Evolutionary conservation across 2,329 filamentous ascomycete genomes (phyloP).

Genomic region (Cercospora berteroae): DNA sequence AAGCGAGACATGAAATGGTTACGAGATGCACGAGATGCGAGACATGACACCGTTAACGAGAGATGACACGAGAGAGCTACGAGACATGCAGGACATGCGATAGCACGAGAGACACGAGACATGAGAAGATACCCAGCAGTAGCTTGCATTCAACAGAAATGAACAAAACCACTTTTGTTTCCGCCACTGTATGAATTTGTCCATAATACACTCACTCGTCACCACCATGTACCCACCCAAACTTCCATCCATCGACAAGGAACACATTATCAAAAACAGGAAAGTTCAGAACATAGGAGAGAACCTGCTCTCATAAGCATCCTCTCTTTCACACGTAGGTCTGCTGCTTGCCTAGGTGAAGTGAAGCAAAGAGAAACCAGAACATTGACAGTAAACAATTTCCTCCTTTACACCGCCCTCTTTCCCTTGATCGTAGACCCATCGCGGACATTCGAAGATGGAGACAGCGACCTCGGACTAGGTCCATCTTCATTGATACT

Average conservation of each 20-base stretch:
- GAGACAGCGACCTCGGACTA: background rate
- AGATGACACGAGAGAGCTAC: background rate
- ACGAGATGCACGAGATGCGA: background rate
- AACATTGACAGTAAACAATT: background rate
- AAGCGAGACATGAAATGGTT: background rate
- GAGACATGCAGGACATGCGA: background rate
- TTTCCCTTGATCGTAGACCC: background rate
- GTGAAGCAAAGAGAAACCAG: background rate
- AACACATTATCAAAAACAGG: background rate
- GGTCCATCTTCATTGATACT: background rate
- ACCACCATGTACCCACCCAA: background rate
- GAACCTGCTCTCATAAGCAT: background rate
- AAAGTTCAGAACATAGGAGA: background rate
- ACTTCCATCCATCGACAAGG: background rate
- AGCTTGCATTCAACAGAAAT: background rate
- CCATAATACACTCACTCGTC: background rate
- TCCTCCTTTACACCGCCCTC: background rate
- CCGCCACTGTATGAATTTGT: background rate
- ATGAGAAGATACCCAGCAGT: background rate
- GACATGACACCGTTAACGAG: background rate
- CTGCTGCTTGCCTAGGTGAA: slow-evolving; percentile 2
- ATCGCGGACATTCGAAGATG: background rate
- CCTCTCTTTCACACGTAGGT: background rate
- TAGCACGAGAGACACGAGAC: background rate
- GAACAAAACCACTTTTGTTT: background rate